A percentile compares a stretch with the other conserved stretches of the same genome.
Evolutionary conservation across 768 basidiomycete species (phyloP).

Genomic region (Tricholoma sp.): DNA sequence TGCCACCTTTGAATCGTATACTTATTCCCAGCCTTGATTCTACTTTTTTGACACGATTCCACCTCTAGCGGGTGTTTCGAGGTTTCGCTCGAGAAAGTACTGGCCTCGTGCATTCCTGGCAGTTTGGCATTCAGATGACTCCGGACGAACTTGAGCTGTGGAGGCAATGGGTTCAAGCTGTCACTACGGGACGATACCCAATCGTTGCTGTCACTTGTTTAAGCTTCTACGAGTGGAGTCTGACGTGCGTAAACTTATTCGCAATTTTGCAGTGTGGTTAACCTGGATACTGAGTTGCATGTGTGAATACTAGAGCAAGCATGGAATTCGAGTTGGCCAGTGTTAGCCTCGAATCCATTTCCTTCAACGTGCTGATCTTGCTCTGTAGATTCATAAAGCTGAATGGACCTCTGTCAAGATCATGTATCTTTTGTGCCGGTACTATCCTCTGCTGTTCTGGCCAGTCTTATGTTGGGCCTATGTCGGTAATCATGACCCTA

Average conservation of each 20-base stretch:
- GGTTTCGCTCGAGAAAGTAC: too few species aligned
- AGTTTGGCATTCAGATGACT: too few species aligned
- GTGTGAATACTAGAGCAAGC: constrained; percentile 19
- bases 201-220: constrained; percentile 28
- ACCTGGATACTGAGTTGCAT: background rate
- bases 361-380: background rate
- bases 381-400: constrained; percentile 27
- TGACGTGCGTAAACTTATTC: constrained; percentile 30
- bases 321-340: constrained; percentile 31
- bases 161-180: background rate
- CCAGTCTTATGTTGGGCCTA: constrained; percentile 33
- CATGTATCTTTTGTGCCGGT: constrained; percentile 38
- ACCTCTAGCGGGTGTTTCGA: too few species aligned
- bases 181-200: constrained; percentile 25
- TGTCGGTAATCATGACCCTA: constrained; percentile 26
- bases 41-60: too few species aligned
- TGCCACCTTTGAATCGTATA: too few species aligned
- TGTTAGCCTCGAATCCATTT: background rate
- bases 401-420: constrained; percentile 35
- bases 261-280: background rate
- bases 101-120: too few species aligned
- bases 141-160: too few species aligned
- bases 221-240: constrained; percentile 34
- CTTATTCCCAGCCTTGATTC: too few species aligned
- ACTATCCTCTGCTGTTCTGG: constrained; percentile 35